phyloP scores from a whole-genome alignment of 2,329 filamentous ascomycete genomes.

The Cadophora sp. region DNA sequence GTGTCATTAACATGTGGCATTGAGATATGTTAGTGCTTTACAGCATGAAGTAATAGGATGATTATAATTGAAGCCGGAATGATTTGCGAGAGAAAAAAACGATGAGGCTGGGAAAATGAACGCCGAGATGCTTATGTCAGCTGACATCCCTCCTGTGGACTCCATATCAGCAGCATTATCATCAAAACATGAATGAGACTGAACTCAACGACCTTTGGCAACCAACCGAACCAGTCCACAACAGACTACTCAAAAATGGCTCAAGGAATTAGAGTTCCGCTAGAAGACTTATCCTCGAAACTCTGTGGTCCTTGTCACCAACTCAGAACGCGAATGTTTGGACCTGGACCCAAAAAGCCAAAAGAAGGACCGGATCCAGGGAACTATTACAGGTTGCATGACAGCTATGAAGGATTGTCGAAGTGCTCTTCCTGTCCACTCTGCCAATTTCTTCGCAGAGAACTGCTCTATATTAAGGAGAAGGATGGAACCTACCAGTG shows the following conservation, averaged over 20 bases:
- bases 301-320: constrained; percentile 5
- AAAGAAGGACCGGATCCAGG: neutral
- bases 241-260: neutral
- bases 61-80: neutral
- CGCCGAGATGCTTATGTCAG: neutral
- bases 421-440: neutral
- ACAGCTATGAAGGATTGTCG: neutral
- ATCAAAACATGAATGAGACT: neutral
- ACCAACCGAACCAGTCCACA: neutral
- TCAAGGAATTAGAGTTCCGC: neutral
- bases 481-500: neutral
- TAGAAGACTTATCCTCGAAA: neutral
- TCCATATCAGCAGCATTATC: too few relatives aligned
- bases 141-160: neutral
- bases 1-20: too few relatives aligned
- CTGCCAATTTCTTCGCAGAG: neutral
- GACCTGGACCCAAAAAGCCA: neutral
- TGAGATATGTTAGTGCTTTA: too few relatives aligned
- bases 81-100: too few relatives aligned
- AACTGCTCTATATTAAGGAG: constrained; percentile 4
- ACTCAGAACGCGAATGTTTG: constrained; percentile 3
- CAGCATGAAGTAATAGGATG: too few relatives aligned
- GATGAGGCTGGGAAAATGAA: neutral
- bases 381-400: neutral
- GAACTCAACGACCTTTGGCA: neutral